Evolutionary conservation across 2,329 filamentous ascomycete genomes (phyloP).

Genomic region (Zymoseptoria passerinii): DNA sequence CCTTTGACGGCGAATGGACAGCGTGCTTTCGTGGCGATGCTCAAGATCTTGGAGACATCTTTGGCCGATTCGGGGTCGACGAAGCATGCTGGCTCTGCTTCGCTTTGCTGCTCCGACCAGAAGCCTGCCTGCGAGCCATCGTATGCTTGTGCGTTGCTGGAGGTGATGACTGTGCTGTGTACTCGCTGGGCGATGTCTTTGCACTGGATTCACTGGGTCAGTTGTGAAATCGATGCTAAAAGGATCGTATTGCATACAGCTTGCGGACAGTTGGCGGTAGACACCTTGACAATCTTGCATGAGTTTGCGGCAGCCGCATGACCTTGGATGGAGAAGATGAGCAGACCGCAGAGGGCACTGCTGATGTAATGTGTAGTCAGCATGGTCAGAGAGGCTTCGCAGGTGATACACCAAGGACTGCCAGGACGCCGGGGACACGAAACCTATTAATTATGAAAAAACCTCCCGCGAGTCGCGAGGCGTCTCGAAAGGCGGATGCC

Average conservation of each 20-base stretch:
- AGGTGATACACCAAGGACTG: not conserved
- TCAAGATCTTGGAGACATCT: slow-evolving; percentile 9
- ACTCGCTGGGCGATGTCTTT: not conserved
- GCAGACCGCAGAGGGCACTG: not conserved
- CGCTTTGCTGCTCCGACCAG: slow-evolving; percentile 10
- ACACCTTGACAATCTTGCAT: not conserved
- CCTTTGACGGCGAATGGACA: slow-evolving; percentile 24
- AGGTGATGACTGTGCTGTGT: not conserved
- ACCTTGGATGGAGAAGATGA: not conserved
- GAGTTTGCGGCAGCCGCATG: not conserved
- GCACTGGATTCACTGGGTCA: not conserved
- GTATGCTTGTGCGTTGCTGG: slow-evolving; percentile 3
- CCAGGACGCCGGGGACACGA: too few species aligned
- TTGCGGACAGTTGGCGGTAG: not conserved
- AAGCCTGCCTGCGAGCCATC: slow-evolving; percentile 3
- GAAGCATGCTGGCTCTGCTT: slow-evolving; percentile 12
- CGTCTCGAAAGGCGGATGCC: too few species aligned
- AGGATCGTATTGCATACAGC: not conserved
- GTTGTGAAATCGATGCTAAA: not conserved
- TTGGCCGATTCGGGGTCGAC: slow-evolving; percentile 6
- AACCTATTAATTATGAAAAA: not conserved
- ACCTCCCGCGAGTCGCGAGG: too few species aligned
- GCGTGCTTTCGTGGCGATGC: slow-evolving; percentile 3
- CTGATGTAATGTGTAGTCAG: not conserved
- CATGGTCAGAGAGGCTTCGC: not conserved